Evolutionary conservation across 176 grass and related monocot species (phyloP).

Genomic region (Alopecurus myosuroides): DNA sequence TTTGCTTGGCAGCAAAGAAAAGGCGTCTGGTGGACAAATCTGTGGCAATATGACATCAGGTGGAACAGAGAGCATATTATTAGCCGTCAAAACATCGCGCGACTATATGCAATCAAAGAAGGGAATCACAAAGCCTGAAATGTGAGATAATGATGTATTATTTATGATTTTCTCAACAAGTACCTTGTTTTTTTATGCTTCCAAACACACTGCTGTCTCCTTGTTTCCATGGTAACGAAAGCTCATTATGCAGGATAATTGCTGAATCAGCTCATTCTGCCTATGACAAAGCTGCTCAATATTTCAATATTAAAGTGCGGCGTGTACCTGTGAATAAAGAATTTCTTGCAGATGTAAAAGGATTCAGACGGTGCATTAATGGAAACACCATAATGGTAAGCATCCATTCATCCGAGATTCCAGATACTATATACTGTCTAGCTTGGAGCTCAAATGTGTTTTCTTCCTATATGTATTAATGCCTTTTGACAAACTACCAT

Average conservation of each 20-base stretch:
- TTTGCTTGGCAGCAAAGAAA: slow-evolving; percentile 86
- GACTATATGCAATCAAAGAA: slow-evolving; percentile 93
- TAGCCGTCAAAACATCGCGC: slow-evolving; percentile 91
- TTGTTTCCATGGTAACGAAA: slow-evolving; percentile 11
- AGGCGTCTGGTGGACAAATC: slow-evolving; percentile 77
- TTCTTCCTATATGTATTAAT: not conserved
- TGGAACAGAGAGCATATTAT: slow-evolving; percentile 92
- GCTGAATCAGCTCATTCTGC: slow-evolving; percentile 75
- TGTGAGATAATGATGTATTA: slow-evolving; percentile 51
- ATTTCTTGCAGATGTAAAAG: slow-evolving; percentile 92
- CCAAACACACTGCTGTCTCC: not conserved
- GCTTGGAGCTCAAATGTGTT: not conserved
- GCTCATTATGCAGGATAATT: slow-evolving; percentile 51
- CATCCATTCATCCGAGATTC: slow-evolving; percentile 1
- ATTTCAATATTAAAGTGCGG: slow-evolving; percentile 86
- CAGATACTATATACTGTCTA: not conserved
- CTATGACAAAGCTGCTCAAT: slow-evolving; percentile 65
- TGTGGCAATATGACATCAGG: slow-evolving; percentile 99
- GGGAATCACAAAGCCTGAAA: slow-evolving; percentile 92
- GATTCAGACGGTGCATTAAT: slow-evolving; percentile 83
- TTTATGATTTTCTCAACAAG: not conserved
- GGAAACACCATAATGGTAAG: slow-evolving; percentile 93
- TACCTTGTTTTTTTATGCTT: not conserved
- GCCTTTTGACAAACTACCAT: slow-evolving; percentile 19
- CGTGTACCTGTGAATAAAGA: slow-evolving; percentile 94